These are phyloP conservation scores for Starmerella roubikii DNA, from an alignment of 805 yeast species.

Conservation along the genomic window DNA sequence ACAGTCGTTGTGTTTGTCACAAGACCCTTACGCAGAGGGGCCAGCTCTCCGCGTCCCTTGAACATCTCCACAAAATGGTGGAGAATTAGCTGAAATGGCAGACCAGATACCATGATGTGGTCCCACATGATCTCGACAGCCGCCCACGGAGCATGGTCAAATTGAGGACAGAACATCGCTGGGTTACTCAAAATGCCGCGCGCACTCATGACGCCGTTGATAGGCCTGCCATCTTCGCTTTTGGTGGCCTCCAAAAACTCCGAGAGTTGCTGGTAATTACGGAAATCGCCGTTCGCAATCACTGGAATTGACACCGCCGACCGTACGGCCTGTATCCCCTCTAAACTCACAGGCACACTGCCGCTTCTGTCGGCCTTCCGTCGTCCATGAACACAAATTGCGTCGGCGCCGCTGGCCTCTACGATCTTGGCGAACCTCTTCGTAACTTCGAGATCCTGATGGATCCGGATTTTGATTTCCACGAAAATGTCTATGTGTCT, in stretches of 20 bases:
- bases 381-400: constrained; percentile 88
- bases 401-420: constrained; percentile 82
- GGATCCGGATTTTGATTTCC: constrained; percentile 88
- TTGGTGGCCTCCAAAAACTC: background rate
- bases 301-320: constrained; percentile 52
- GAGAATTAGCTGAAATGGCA: constrained; percentile 71
- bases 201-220: constrained; percentile 92
- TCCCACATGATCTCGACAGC: constrained; percentile 78
- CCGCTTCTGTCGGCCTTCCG: constrained; percentile 66
- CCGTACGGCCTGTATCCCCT: constrained; percentile 59
- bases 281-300: constrained; percentile 97
- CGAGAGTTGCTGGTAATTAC: constrained; percentile 46
- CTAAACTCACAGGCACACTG: constrained; percentile 67
- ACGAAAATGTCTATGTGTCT: constrained; percentile 54
- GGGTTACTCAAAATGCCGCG: constrained; percentile 81
- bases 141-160: constrained; percentile 69
- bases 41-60: constrained; percentile 27
- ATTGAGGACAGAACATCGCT: constrained; percentile 59
- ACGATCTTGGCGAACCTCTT: constrained; percentile 55
- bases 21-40: constrained; percentile 37
- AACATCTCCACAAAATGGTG: constrained; percentile 87
- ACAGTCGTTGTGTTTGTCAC: constrained; percentile 46
- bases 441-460: constrained; percentile 60
- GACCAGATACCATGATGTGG: constrained; percentile 61
- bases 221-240: constrained; percentile 39